phyloP scores from a whole-genome alignment of 2,329 filamentous ascomycete species.

The Aspergillus eucalypticola region DNA sequence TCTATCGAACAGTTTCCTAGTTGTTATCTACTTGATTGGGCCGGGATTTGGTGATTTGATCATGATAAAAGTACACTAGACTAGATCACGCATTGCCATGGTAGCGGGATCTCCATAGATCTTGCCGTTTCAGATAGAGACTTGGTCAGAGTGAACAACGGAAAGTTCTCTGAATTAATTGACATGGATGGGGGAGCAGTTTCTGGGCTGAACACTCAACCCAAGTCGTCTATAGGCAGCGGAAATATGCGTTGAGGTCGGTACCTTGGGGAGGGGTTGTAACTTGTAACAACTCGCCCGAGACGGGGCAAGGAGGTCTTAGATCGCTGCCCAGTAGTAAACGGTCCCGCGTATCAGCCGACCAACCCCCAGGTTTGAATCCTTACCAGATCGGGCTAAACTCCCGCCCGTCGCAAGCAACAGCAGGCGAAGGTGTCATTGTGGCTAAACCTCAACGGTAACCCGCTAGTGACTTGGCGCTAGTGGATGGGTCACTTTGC shows the following conservation, averaged over 20 bases:
- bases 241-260: not conserved
- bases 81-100: not conserved
- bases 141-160: no score
- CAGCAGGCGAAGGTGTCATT: not conserved
- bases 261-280: not conserved
- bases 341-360: not conserved
- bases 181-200: no score
- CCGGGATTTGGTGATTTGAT: not conserved
- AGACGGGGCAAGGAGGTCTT: no score
- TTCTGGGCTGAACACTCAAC: no score
- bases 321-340: not conserved
- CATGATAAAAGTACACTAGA: no score
- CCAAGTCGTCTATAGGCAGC: not conserved
- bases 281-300: no score
- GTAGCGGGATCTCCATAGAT: not conserved
- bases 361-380: not conserved
- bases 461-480: not conserved
- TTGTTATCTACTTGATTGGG: not conserved
- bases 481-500: not conserved
- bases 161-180: no score
- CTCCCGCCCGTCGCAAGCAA: slow-evolving; percentile 2
- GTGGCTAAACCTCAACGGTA: not conserved
- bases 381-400: slow-evolving; percentile 2
- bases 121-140: not conserved
- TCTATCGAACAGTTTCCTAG: not conserved